Conservation (phyloP, 2,329 filamentous ascomycete genomes). For the Aspergillus neoniger region DNA sequence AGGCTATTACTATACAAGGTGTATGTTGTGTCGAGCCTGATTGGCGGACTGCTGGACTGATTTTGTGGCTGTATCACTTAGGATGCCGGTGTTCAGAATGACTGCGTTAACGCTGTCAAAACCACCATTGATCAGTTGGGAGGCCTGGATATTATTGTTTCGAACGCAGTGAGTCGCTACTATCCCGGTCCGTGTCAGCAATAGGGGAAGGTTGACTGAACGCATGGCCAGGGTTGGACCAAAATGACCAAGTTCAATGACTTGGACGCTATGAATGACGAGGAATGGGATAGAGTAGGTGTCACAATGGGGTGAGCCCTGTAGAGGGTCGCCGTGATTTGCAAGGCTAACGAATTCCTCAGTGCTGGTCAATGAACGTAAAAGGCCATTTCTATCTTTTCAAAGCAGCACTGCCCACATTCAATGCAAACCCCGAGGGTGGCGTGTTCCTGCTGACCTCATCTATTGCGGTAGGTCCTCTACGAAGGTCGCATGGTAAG, state of each 20-base stretch:
- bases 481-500: conserved; percentile 20
- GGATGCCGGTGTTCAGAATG: conserved; percentile 63
- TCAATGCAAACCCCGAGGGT: conserved; percentile 63
- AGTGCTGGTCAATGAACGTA: conserved; percentile 66
- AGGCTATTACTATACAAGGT: conserved; percentile 61
- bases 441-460: conserved; percentile 65
- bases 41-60: conserved; percentile 4
- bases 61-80: conserved; percentile 26
- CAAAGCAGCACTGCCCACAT: conserved; percentile 59
- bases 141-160: conserved; percentile 74
- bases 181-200: background rate
- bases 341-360: background rate
- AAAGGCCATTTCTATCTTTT: conserved; percentile 57
- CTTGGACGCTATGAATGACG: conserved; percentile 59
- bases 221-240: conserved; percentile 58
- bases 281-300: conserved; percentile 63
- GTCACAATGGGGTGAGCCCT: background rate
- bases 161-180: conserved; percentile 62
- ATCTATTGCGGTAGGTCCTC: conserved; percentile 56
- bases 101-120: conserved; percentile 61
- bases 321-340: background rate
- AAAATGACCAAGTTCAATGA: conserved; percentile 60
- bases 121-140: conserved; percentile 63
- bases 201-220: background rate
- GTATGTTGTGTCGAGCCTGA: conserved; percentile 42